These are phyloP conservation scores for Rhodotorula sp. DNA, from an alignment of 1,284 basidiomycete species.

Conservation along the genomic window DNA sequence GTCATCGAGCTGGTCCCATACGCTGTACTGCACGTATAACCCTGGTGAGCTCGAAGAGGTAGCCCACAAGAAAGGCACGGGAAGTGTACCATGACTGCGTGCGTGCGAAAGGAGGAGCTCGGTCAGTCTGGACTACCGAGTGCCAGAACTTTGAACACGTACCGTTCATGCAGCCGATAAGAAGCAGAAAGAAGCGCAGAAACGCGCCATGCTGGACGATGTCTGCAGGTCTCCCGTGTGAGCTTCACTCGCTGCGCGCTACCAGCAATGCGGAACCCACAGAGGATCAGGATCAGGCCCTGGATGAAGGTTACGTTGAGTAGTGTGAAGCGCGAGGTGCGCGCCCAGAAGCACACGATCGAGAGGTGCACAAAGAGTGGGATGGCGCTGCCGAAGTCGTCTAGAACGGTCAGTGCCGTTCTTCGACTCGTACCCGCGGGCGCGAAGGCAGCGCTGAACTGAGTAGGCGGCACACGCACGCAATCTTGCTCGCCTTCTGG, in stretches of 20 bases:
- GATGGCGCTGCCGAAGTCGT: neutral
- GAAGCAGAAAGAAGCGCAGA: slow-evolving; percentile 25
- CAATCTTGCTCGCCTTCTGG: slow-evolving; percentile 32
- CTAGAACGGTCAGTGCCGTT: neutral
- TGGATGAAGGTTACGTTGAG: slow-evolving; percentile 12
- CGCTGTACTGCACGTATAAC: slow-evolving; percentile 12
- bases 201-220: slow-evolving; percentile 29
- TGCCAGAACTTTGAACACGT: neutral
- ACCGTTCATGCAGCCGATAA: slow-evolving; percentile 33
- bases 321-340: slow-evolving; percentile 28
- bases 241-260: neutral
- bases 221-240: neutral
- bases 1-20: slow-evolving; percentile 36
- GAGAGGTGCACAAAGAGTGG: slow-evolving; percentile 18
- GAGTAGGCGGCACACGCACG: neutral
- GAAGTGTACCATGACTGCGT: slow-evolving; percentile 18
- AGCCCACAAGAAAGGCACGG: too few species aligned
- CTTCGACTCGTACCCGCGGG: too few species aligned
- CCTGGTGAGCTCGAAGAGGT: neutral
- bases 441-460: neutral
- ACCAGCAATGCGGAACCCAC: neutral
- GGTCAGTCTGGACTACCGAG: neutral
- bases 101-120: neutral
- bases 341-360: slow-evolving; percentile 21
- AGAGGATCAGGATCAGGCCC: slow-evolving; percentile 17